Evolutionary conservation across 148 eudicot species (phyloP).

Genomic region (Chenopodium album): DNA sequence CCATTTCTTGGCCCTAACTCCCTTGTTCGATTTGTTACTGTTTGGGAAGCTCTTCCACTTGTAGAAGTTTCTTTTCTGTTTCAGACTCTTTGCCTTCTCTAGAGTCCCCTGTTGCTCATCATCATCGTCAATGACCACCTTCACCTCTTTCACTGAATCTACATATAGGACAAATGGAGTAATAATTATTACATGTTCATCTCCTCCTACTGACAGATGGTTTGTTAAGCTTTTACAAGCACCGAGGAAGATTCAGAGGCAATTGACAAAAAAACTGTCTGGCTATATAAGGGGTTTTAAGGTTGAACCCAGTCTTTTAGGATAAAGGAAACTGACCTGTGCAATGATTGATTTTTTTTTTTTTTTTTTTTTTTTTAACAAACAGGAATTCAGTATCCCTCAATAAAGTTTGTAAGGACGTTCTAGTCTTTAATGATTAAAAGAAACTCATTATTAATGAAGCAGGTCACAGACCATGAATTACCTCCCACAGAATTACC

Average conservation of each 20-base stretch:
- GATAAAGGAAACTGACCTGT: too few relatives aligned
- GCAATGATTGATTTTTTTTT: too few relatives aligned
- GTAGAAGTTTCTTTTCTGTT: slow-evolving; percentile 49
- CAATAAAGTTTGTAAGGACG: background rate
- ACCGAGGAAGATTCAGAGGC: background rate
- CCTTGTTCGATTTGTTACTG: slow-evolving; percentile 50
- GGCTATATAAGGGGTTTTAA: too few relatives aligned
- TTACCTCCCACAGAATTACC: slow-evolving; percentile 43
- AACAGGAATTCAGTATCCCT: background rate
- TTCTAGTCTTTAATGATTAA: background rate
- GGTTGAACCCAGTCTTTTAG: too few relatives aligned
- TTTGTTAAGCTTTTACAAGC: too few relatives aligned
- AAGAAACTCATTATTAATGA: background rate
- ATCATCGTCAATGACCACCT: slow-evolving; percentile 55
- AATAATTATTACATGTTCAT: background rate
- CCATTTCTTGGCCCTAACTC: slow-evolving; percentile 66
- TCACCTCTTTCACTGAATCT: slow-evolving; percentile 56
- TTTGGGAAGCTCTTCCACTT: slow-evolving; percentile 85
- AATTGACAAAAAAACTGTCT: background rate
- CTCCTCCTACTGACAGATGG: background rate
- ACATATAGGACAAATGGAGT: background rate
- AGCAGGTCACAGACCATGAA: background rate
- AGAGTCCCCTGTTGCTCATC: slow-evolving; percentile 36
- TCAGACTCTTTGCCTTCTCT: slow-evolving; percentile 41
- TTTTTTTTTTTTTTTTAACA: too few relatives aligned